These are phyloP conservation scores for Salix arbutifolia DNA, from an alignment of 345 rosid species.

Conservation along the genomic window DNA sequence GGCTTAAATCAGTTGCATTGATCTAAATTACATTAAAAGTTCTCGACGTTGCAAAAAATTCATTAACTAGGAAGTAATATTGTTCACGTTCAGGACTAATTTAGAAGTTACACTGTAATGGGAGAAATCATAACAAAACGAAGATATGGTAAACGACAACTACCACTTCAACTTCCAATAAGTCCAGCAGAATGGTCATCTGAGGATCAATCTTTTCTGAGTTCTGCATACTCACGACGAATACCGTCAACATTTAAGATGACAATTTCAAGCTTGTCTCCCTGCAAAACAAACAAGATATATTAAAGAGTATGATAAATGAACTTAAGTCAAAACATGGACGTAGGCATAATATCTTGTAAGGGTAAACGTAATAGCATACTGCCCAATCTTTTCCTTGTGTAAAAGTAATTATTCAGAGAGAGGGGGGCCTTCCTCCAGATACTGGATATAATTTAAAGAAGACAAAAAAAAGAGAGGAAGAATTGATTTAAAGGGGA, in stretches of 20 bases:
- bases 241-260: constrained; percentile 67
- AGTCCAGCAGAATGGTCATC: not conserved
- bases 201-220: constrained; percentile 64
- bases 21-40: not conserved
- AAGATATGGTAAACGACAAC: not conserved
- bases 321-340: not conserved
- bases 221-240: constrained; percentile 64
- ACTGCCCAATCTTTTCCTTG: not conserved
- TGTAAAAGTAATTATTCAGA: not conserved
- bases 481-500: not conserved
- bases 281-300: constrained; percentile 36
- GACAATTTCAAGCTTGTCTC: constrained; percentile 82
- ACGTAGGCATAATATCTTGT: not conserved
- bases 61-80: not conserved
- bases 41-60: not conserved
- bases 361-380: not conserved
- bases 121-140: not conserved
- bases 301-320: not conserved
- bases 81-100: not conserved
- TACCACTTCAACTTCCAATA: not conserved
- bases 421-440: not conserved
- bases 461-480: not conserved
- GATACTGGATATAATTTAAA: not conserved
- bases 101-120: constrained; percentile 5
- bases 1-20: not conserved